Conservation (phyloP, 2,329 filamentous ascomycete genomes). For the Lasiodiplodia theobromae region DNA sequence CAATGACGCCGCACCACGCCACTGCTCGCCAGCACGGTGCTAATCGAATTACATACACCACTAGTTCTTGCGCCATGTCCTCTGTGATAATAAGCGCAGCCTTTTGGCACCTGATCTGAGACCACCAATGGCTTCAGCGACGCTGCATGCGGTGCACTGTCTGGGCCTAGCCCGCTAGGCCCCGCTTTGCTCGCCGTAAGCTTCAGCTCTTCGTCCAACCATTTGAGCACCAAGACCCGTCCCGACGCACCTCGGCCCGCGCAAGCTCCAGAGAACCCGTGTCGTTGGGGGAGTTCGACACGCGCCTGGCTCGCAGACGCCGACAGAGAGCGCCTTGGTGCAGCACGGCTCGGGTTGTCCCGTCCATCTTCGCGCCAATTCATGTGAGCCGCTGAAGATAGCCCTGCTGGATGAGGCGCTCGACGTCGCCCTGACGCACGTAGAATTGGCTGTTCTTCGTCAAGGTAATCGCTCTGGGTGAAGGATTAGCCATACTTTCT, state of each 20-base stretch:
- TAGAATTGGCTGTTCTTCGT: constrained; percentile 99
- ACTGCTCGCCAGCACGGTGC: not conserved
- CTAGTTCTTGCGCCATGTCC: not conserved
- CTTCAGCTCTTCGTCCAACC: constrained; percentile 7
- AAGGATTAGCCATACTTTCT: constrained; percentile 5
- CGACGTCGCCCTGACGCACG: constrained; percentile 93
- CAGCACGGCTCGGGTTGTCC: not conserved
- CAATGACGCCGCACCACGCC: constrained; percentile 20
- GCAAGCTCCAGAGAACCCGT: not conserved
- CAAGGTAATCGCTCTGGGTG: constrained; percentile 82
- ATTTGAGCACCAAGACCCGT: not conserved
- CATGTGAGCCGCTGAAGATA: constrained; percentile 81
- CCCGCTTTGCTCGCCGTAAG: constrained; percentile 7
- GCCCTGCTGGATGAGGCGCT: constrained; percentile 90
- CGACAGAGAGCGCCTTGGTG: not conserved
- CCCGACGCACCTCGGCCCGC: not conserved
- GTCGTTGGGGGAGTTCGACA: not conserved
- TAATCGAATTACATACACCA: constrained; percentile 11
- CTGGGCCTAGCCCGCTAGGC: not conserved
- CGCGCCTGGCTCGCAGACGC: constrained; percentile 2
- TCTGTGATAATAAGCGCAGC: not conserved
- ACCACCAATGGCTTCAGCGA: not conserved
- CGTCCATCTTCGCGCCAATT: constrained; percentile 1
- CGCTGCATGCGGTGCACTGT: not conserved
- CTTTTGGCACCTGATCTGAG: not conserved